phyloP scores from a whole-genome alignment of 805 yeast genomes.

The Schwanniomyces vanrijiae region DNA sequence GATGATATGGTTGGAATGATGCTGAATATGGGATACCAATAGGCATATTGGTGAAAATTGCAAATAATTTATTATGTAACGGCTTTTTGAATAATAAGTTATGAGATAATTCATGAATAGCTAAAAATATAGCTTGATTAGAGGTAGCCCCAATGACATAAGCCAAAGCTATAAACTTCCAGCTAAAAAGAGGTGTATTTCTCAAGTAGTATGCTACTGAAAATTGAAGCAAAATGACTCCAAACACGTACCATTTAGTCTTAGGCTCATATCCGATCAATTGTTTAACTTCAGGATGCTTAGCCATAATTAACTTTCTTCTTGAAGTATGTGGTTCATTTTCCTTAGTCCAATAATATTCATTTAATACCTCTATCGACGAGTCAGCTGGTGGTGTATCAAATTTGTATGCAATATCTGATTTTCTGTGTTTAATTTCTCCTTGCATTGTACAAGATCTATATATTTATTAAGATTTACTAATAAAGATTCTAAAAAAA shows the following conservation, averaged over 20 bases:
- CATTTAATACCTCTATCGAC: conserved; percentile 46
- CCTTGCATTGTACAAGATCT: neutral
- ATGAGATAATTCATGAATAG: conserved; percentile 87
- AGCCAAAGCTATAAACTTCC: conserved; percentile 60
- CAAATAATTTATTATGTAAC: conserved; percentile 69
- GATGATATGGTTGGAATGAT: conserved; percentile 86
- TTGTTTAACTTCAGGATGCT: conserved; percentile 77
- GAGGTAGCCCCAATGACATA: conserved; percentile 85
- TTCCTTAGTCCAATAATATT: conserved; percentile 82
- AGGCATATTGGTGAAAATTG: conserved; percentile 78
- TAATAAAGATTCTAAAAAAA: neutral
- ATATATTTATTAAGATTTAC: neutral
- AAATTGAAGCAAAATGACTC: conserved; percentile 70
- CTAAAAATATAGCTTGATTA: conserved; percentile 79
- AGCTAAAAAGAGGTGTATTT: conserved; percentile 50
- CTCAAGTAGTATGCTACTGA: conserved; percentile 61
- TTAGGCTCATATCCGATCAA: conserved; percentile 83
- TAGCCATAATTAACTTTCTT: conserved; percentile 68
- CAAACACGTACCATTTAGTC: conserved; percentile 72
- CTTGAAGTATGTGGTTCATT: conserved; percentile 79
- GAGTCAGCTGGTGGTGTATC: conserved; percentile 42
- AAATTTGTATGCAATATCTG: conserved; percentile 29
- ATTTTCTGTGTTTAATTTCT: conserved; percentile 25
- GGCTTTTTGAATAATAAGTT: conserved; percentile 82
- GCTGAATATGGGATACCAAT: conserved; percentile 91